phyloP scores from a whole-genome alignment of 2,329 filamentous ascomycete species.

The Monilinia polystroma region DNA sequence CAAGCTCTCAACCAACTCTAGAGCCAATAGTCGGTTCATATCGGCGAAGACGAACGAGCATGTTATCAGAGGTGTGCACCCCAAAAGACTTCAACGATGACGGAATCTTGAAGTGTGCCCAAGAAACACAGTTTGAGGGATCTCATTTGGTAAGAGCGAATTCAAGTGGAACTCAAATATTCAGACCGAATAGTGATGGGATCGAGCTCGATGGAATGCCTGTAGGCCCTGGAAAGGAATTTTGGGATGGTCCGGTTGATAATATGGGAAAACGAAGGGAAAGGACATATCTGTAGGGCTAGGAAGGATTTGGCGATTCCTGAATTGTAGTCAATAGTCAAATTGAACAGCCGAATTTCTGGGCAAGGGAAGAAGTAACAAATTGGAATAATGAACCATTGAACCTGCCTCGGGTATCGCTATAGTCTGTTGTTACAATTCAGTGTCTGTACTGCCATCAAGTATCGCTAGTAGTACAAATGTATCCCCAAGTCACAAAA shows the following conservation, averaged over 20 bases:
- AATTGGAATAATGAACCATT: slow-evolving; percentile 26
- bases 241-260: slow-evolving; percentile 29
- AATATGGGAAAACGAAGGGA: slow-evolving; percentile 29
- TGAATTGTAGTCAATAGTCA: slow-evolving; percentile 11
- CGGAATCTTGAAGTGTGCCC: slow-evolving; percentile 1
- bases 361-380: slow-evolving; percentile 11
- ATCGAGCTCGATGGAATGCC: slow-evolving; percentile 38
- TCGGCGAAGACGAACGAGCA: slow-evolving; percentile 2
- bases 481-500: slow-evolving; percentile 5
- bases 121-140: neutral
- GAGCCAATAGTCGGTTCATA: slow-evolving; percentile 9
- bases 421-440: slow-evolving; percentile 31
- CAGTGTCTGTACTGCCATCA: slow-evolving; percentile 7
- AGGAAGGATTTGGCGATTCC: neutral
- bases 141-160: slow-evolving; percentile 32
- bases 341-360: neutral
- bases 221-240: slow-evolving; percentile 31
- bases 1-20: slow-evolving; percentile 3
- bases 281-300: slow-evolving; percentile 34
- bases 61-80: slow-evolving; percentile 25
- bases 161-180: slow-evolving; percentile 38
- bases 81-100: slow-evolving; percentile 11
- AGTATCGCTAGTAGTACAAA: slow-evolving; percentile 15
- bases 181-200: slow-evolving; percentile 34
- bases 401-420: slow-evolving; percentile 27